Evolutionary conservation across 1,284 basidiomycete genomes (phyloP).

Genomic region (Irpex lacteus): DNA sequence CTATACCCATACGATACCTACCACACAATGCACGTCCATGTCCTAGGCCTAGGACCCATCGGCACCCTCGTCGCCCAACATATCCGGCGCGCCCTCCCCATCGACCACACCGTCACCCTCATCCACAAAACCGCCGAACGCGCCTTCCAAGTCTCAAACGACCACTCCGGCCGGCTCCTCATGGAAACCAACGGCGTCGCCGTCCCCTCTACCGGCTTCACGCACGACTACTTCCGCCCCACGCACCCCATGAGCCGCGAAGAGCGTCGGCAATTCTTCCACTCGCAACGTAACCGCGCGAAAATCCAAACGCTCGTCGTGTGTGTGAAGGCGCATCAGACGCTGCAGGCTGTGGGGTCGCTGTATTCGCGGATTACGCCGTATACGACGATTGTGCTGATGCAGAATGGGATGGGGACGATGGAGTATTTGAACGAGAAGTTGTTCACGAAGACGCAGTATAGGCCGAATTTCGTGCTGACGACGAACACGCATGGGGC

Average conservation of each 20-base stretch:
- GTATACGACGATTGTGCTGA: conserved; percentile 80
- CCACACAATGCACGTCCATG: conserved; percentile 63
- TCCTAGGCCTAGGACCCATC: conserved; percentile 77
- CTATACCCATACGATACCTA: neutral
- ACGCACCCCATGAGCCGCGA: conserved; percentile 19
- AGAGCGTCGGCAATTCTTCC: neutral
- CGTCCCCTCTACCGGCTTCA: conserved; percentile 40
- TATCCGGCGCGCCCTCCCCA: conserved; percentile 58
- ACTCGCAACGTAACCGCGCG: neutral
- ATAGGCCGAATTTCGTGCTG: conserved; percentile 85
- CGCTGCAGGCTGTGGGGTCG: conserved; percentile 53
- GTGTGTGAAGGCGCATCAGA: conserved; percentile 77
- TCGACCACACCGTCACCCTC: conserved; percentile 59
- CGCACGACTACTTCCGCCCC: conserved; percentile 41
- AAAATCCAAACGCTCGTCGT: conserved; percentile 76
- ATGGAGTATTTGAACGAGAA: conserved; percentile 74
- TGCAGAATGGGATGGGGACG: conserved; percentile 92
- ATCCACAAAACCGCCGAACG: conserved; percentile 52
- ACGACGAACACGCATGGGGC: conserved; percentile 84
- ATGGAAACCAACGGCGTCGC: conserved; percentile 49
- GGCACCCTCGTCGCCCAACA: conserved; percentile 81
- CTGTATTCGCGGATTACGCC: conserved; percentile 67
- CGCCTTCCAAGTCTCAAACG: conserved; percentile 27
- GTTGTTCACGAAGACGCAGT: conserved; percentile 71
- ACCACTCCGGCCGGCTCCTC: conserved; percentile 30